Base-by-base conservation (phyloP, 805 yeast species). In the Crinitomyces ghanaensis region DNA sequence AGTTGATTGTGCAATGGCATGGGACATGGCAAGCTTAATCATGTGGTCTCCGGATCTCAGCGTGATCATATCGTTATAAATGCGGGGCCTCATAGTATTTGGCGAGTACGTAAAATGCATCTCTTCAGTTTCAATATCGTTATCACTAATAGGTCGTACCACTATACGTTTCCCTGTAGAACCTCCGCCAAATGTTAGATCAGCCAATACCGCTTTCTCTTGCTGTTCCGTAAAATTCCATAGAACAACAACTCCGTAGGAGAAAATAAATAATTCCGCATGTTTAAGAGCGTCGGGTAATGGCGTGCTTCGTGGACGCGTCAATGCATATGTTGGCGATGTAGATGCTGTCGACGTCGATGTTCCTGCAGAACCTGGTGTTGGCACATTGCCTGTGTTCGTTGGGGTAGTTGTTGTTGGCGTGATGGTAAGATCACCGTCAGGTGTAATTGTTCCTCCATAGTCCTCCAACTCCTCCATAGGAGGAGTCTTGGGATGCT, bases 1-100 rank as follows among this genome's bases (percentile, higher is more conserved):
- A 1, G 96, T 86, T 42, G 93, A 83, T 56, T 91, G 98, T 0
- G 97, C 96, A 41, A 91, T 83, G 2, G 97, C 95, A 56, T 91
- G 95, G 1, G 96, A 82, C 72, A 91, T 72, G 4, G 96, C 83
- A 37, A 91, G 62, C 51, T 91, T 91, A 46, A 85, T 83, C 49
- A 88, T 67, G 59, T 86, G 96, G 53, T 88, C 96, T 5, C 93
- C 93, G 2, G 88, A 75, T 36, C 91, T 68, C 32, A 91, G 59
- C 0, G 96, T 85, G 43, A 91, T 79, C 78, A 88, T 80, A 57
- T 91, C 98, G 56, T 91, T 91, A 57, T 77, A 86, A 22, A 62
- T 59, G 20, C 60, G 51, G 1, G 77, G 75, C 11, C 68, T 59
- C 19, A 59, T 50, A 11, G 63, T 63, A 35, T 61, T 62, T 15